Evolutionary conservation across 1,284 basidiomycete genomes (phyloP), one percentile per base, ranked within the genome.

Genomic region (Trichosporon sp.): DNA sequence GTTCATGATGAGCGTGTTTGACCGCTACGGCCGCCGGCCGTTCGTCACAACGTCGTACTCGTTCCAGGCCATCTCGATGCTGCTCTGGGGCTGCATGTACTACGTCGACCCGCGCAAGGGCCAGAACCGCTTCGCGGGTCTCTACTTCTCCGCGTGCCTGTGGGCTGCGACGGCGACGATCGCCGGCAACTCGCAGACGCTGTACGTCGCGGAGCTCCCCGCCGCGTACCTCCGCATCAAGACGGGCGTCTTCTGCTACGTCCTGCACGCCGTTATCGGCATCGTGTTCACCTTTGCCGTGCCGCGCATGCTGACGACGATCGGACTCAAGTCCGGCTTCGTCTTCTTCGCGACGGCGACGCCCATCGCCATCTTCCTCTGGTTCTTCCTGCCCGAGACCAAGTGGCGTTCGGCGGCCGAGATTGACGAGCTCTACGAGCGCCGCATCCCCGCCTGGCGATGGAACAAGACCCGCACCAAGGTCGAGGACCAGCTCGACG

Each of bases 401-500:
- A 77, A 75, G 66, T 73, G 73, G 76, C 68, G 72, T 14, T 68
- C 68, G 3, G 70, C 73, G 1, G 68, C 73, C 4, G 83, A 84
- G 73, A 72, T 84, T 37, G 82, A 83, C 74, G 76, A 83, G 72
- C 78, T 84, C 35, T 84, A 80, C 74, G 79, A 84, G 69, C 68
- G 76, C 65, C 73, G 73, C 21, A 74, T 84, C 51, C 81, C 81
- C 8, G 81, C 82, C 10, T 81, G 82, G 80, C 70, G 75, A 35
- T 84, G 81, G 78, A 69, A 70, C 59, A 76, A 71, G 66, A 83
- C 81, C 16, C 71, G 74, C 63, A 79, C 78, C 26, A 32, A 54
- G 10, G 65, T 73, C 43, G 75, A 78, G 69, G 68, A 74, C 38
- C 67, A 71, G 61, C 59, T 63, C 59, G 59, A 63, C 59, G 32